These are phyloP conservation scores for Pezicula radicicola DNA, from an alignment of 2,329 filamentous ascomycete genomes.

Conservation along the genomic window DNA sequence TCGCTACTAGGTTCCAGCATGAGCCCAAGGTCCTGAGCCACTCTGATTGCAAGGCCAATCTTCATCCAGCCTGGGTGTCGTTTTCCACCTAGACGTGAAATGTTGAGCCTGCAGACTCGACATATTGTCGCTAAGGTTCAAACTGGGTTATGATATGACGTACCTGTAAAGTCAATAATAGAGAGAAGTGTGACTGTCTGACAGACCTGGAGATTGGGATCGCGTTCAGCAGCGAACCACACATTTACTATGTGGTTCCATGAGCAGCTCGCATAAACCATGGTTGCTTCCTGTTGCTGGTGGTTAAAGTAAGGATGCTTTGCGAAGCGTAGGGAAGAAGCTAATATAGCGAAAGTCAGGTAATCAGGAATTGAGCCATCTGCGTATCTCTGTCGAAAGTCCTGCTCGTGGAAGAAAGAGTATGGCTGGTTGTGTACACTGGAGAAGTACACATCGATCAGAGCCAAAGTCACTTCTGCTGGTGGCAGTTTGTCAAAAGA, in stretches of 20 bases:
- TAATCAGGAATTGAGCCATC: constrained; percentile 23
- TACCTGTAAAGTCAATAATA: constrained; percentile 36
- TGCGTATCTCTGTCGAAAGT: constrained; percentile 27
- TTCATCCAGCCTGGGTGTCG: constrained; percentile 34
- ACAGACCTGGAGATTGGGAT: constrained; percentile 30
- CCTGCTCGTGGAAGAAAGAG: constrained; percentile 32
- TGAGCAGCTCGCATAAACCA: constrained; percentile 27
- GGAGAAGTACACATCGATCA: constrained; percentile 29
- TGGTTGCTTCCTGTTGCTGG: constrained; percentile 19
- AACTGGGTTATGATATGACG: constrained; percentile 2
- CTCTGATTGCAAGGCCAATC: constrained; percentile 28
- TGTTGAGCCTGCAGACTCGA: background rate
- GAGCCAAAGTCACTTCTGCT: constrained; percentile 3
- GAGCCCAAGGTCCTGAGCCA: constrained; percentile 32
- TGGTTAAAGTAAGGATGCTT: constrained; percentile 25
- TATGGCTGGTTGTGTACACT: constrained; percentile 36
- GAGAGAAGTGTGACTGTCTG: constrained; percentile 34
- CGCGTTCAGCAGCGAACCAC: constrained; percentile 28
- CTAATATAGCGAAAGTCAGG: constrained; percentile 30
- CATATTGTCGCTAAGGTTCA: background rate
- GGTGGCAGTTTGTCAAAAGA: constrained; percentile 2
- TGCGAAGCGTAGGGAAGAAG: constrained; percentile 28
- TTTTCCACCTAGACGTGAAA: constrained; percentile 22
- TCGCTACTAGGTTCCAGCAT: constrained; percentile 26
- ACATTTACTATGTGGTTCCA: constrained; percentile 32